Evolutionary conservation across 495 filamentous ascomycete species (phyloP).

Genomic region (Trichocladium uniseriatum): DNA sequence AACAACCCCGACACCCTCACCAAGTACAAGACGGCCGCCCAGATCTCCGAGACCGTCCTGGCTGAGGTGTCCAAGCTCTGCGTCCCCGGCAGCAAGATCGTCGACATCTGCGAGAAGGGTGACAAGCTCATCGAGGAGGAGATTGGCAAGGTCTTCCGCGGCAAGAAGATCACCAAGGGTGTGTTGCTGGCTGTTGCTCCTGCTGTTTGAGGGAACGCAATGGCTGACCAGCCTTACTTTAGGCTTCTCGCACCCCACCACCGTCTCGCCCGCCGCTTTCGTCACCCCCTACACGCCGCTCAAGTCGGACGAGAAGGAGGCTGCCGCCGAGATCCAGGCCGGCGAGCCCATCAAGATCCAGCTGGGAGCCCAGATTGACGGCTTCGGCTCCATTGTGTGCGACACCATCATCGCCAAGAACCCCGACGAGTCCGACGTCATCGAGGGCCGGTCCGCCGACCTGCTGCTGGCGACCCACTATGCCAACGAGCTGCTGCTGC

Average conservation of each 20-base stretch:
- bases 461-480: conserved; percentile 86
- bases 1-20: conserved; percentile 96
- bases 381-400: conserved; percentile 92
- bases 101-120: conserved; percentile 87
- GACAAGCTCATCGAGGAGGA: conserved; percentile 93
- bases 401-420: conserved; percentile 70
- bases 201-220: background rate
- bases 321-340: conserved; percentile 63
- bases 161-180: conserved; percentile 94
- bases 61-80: conserved; percentile 76
- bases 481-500: conserved; percentile 86
- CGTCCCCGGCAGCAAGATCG: conserved; percentile 77
- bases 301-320: conserved; percentile 74
- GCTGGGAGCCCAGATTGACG: conserved; percentile 94
- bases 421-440: conserved; percentile 47
- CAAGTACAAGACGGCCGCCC: conserved; percentile 94
- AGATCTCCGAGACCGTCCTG: conserved; percentile 90
- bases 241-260: conserved; percentile 91
- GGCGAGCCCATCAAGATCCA: conserved; percentile 91
- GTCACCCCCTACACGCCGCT: conserved; percentile 96
- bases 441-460: conserved; percentile 70
- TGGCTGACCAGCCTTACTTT: background rate
- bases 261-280: conserved; percentile 86
- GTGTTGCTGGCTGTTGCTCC: conserved; percentile 11
- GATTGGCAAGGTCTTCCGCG: conserved; percentile 90